Conservation (phyloP, 306 rosid species). For the Adenanthera pavonina region DNA sequence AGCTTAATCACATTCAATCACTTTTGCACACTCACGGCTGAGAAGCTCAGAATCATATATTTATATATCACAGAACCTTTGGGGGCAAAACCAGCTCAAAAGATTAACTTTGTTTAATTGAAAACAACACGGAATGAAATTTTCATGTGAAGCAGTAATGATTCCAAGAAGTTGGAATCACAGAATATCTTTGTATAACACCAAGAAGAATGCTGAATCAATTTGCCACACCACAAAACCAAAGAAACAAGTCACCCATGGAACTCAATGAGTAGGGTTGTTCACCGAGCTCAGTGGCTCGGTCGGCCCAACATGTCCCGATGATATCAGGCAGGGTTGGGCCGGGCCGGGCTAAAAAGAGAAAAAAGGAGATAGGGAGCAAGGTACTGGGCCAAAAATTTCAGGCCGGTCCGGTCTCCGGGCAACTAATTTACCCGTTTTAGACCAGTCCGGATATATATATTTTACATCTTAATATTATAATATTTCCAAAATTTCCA, state of each 20-base stretch:
- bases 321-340: no score
- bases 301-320: no score
- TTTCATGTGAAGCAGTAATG: constrained; percentile 45
- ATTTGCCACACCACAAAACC: constrained; percentile 61
- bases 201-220: constrained; percentile 71
- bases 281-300: no score
- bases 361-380: no score
- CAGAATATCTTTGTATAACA: constrained; percentile 56
- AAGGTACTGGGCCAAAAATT: no score
- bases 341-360: no score
- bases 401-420: no score
- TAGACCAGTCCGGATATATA: no score
- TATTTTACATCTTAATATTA: no score
- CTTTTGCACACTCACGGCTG: neutral
- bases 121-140: constrained; percentile 29
- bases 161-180: constrained; percentile 54
- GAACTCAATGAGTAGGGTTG: no score
- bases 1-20: neutral
- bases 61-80: neutral
- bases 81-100: constrained; percentile 5
- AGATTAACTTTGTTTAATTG: neutral
- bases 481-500: no score
- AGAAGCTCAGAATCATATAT: constrained; percentile 17
- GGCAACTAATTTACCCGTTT: no score
- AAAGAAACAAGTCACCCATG: constrained; percentile 43